Evolutionary conservation across 2,329 filamentous ascomycete species (phyloP), one percentile per base, ranked within the genome.

Genomic region (Diaporthe sp.): DNA sequence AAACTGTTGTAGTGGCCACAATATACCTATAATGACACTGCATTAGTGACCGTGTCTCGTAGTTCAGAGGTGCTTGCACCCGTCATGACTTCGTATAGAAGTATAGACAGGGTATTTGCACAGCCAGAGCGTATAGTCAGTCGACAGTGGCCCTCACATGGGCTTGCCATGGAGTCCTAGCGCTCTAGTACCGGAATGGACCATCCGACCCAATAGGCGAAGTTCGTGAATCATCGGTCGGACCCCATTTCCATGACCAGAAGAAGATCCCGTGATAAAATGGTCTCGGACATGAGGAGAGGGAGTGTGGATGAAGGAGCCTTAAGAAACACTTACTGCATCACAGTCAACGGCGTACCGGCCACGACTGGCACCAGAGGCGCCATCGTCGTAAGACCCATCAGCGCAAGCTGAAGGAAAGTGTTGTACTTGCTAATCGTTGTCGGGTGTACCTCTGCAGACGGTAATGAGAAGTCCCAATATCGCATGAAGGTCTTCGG

Each of bases 391-490:
- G 95, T 96, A 15, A 93, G 89, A 25, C 96, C 96, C 80, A 99
- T 94, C 17, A 99, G 89, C 6, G 92, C 91, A 28, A 99, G 87
- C 83, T 99, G 97, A 78, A 98, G 85, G 57, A 97, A 95, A 0
- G 97, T 99, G 84, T 99, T 99, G 84, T 95, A 92, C 86, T 97
- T 97, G 84, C 93, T 95, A 76, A 97, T 94, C 1, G 89, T 93
- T 0, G 95, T 97, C 1, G 95, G 95, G 75, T 91, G 93, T 8
- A 97, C 95, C 84, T 97, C 94, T 3, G 95, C 95, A 52, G 92
- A 94, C 2, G 95, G 97, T 19, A 99, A 89, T 4, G 94, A 96
- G 82, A 99, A 98, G 84, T 99, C 97, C 97, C 97, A 99, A 84
- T 98, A 99, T 25, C 97, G 89, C 25, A 90, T 85, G 84, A 98